Evolutionary conservation across 2,329 filamentous ascomycete genomes (phyloP).

Genomic region (Rutstroemia sp.): DNA sequence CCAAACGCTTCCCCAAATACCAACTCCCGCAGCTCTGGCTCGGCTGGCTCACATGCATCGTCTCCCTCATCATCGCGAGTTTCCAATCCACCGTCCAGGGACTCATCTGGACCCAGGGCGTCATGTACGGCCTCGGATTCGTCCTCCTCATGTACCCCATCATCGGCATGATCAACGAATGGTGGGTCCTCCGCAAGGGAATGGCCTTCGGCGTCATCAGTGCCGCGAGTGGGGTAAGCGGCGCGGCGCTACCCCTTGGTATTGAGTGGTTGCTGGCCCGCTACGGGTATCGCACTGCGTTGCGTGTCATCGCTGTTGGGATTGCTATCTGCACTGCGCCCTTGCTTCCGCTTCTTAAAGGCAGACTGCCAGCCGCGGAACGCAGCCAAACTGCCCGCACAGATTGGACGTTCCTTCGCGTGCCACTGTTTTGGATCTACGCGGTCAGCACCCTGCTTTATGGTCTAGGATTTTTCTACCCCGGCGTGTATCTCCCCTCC

Average conservation of each 20-base stretch:
- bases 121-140: constrained; percentile 54
- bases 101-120: constrained; percentile 53
- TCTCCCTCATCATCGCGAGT: constrained; percentile 36
- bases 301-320: constrained; percentile 35
- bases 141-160: constrained; percentile 48
- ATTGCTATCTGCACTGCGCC: constrained; percentile 35
- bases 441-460: constrained; percentile 44
- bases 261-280: constrained; percentile 22
- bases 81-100: constrained; percentile 45
- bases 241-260: neutral
- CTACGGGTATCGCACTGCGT: constrained; percentile 36
- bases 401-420: constrained; percentile 34
- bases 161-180: constrained; percentile 53
- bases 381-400: constrained; percentile 18
- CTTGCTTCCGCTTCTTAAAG: constrained; percentile 35
- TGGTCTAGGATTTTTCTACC: constrained; percentile 47
- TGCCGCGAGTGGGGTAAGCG: neutral
- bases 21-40: neutral
- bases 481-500: constrained; percentile 44
- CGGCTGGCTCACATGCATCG: constrained; percentile 31
- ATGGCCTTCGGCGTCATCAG: neutral
- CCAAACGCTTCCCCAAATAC: neutral
- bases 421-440: constrained; percentile 42
- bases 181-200: constrained; percentile 53
- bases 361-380: constrained; percentile 36